These are phyloP conservation scores for Calonectria pauciramosa DNA, from an alignment of 2,329 filamentous ascomycete species.

Conservation along the genomic window DNA sequence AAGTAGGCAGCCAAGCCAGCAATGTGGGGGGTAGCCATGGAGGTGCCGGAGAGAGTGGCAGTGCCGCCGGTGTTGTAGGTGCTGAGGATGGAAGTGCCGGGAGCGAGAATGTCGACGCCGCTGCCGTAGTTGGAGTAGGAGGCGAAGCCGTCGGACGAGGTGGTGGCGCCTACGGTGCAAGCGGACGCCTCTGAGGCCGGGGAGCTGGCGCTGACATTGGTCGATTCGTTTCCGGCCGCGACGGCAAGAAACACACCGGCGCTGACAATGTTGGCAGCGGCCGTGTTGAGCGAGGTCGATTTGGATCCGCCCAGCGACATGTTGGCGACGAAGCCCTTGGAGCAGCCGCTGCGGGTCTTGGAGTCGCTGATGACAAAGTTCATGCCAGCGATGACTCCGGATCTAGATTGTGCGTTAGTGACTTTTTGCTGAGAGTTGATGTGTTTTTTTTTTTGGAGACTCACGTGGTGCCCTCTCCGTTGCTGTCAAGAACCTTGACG, in stretches of 20 bases:
- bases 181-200: constrained; percentile 62
- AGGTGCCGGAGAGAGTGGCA: constrained; percentile 60
- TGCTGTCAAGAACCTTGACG: constrained; percentile 60
- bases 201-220: constrained; percentile 59
- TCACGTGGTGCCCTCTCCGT: constrained; percentile 47
- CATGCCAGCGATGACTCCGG: constrained; percentile 61
- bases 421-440: neutral
- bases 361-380: constrained; percentile 58
- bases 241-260: constrained; percentile 67
- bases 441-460: neutral
- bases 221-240: constrained; percentile 66
- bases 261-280: constrained; percentile 60
- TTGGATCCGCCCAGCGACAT: constrained; percentile 68
- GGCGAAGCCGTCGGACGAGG: constrained; percentile 55
- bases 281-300: constrained; percentile 63
- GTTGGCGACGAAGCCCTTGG: constrained; percentile 64
- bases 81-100: constrained; percentile 61
- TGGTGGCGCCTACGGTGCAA: constrained; percentile 68
- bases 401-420: constrained; percentile 40
- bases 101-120: constrained; percentile 65
- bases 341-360: constrained; percentile 50
- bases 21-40: constrained; percentile 60
- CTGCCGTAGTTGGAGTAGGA: constrained; percentile 67
- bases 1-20: constrained; percentile 59
- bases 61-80: constrained; percentile 63